Evolutionary conservation across 441 rosid species (phyloP).

Genomic region (Eutrema salsugineum): DNA sequence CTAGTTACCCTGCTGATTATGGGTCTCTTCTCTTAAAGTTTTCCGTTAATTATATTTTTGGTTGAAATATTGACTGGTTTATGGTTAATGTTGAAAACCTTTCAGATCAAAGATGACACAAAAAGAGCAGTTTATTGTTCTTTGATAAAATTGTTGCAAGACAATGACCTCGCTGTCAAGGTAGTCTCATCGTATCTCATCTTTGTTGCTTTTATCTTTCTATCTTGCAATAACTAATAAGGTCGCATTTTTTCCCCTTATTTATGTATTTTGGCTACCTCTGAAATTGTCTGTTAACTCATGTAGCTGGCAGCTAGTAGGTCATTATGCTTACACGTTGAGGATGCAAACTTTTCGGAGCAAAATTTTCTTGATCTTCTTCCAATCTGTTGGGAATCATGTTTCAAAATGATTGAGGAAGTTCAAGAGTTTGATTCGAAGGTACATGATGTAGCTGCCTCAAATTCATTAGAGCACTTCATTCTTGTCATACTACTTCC

Average conservation of each 20-base stretch:
- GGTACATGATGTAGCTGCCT: constrained; percentile 42
- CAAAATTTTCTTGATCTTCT: constrained; percentile 79
- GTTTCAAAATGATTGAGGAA: constrained; percentile 91
- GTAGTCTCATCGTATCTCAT: constrained; percentile 40
- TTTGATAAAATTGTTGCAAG: constrained; percentile 80
- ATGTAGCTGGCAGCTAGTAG: constrained; percentile 96
- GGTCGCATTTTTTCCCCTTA: background rate
- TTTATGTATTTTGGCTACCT: constrained; percentile 7
- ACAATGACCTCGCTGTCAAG: constrained; percentile 83
- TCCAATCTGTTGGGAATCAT: constrained; percentile 85
- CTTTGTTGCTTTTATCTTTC: constrained; percentile 1
- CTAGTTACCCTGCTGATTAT: background rate
- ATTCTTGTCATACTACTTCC: constrained; percentile 16
- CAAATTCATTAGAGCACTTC: constrained; percentile 4
- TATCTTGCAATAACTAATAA: background rate
- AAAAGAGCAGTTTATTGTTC: constrained; percentile 91
- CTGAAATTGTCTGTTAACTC: constrained; percentile 33
- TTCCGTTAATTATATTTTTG: background rate
- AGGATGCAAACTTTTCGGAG: constrained; percentile 95
- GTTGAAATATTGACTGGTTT: background rate
- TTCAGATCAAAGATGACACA: constrained; percentile 89
- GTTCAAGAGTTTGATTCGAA: constrained; percentile 99
- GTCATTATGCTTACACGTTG: constrained; percentile 85
- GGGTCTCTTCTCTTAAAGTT: background rate
- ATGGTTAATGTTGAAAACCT: constrained; percentile 30